phyloP scores from a whole-genome alignment of 139 green algal species.

The Tetradesmus obliquus region DNA sequence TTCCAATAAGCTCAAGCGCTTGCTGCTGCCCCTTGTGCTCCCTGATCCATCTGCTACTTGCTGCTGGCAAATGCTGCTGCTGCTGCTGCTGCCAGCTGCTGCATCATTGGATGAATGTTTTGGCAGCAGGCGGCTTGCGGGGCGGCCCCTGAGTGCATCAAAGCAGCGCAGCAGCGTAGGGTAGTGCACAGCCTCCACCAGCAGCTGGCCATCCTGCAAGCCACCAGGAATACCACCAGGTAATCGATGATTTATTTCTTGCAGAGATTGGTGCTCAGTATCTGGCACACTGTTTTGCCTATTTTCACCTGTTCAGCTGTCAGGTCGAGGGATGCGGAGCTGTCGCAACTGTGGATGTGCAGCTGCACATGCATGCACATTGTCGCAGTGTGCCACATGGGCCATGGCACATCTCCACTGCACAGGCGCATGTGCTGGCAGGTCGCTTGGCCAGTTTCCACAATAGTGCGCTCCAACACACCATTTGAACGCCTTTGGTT shows the following conservation, averaged over 20 bases:
- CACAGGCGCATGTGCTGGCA: not conserved
- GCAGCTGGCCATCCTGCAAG: constrained; percentile 3
- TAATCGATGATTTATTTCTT: too few relatives aligned
- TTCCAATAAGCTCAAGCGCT: not conserved
- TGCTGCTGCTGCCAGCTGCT: not conserved
- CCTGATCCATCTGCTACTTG: not conserved
- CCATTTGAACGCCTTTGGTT: too few relatives aligned
- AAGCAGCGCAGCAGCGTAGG: constrained; percentile 22
- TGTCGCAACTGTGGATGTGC: not conserved
- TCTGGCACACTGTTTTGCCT: too few relatives aligned
- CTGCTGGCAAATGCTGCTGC: not conserved
- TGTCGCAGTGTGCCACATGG: not conserved
- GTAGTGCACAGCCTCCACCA: constrained; percentile 2
- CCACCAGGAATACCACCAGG: not conserved
- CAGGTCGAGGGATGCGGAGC: too few relatives aligned
- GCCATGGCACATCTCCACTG: too few relatives aligned
- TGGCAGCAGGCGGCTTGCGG: not conserved
- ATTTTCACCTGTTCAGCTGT: too few relatives aligned
- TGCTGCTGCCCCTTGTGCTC: not conserved
- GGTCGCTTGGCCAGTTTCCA: too few relatives aligned
- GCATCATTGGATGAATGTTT: not conserved
- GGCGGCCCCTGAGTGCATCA: not conserved
- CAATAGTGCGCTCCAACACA: too few relatives aligned
- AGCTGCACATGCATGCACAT: not conserved
- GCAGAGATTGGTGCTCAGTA: too few relatives aligned